phyloP scores from a whole-genome alignment of 768 basidiomycete species.

The Leccinellum luteum region DNA sequence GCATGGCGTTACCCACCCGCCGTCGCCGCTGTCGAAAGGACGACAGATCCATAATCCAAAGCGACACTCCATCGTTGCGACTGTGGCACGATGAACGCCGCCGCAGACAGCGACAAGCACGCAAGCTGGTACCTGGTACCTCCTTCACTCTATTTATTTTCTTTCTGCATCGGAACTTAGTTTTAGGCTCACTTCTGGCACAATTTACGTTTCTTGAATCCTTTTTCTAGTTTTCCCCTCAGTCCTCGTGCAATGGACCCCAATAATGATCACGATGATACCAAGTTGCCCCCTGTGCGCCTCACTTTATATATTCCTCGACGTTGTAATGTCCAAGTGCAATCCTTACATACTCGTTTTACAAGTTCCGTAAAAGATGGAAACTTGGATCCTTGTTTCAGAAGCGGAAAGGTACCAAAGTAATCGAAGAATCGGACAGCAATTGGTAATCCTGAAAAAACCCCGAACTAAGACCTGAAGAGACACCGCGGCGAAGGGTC shows the following conservation, averaged over 20 bases:
- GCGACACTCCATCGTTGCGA: conserved; percentile 23
- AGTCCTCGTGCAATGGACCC: conserved; percentile 17
- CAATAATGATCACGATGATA: conserved; percentile 13
- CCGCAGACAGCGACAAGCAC: conserved; percentile 15
- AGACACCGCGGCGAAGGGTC: conserved; percentile 29
- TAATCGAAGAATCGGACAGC: conserved; percentile 14
- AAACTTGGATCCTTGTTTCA: conserved; percentile 14
- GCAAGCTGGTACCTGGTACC: conserved; percentile 1
- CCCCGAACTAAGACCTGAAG: conserved; percentile 12
- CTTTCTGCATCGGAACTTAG: conserved; percentile 6
- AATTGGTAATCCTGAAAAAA: conserved; percentile 21
- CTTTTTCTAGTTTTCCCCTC: background rate
- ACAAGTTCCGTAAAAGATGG: conserved; percentile 4
- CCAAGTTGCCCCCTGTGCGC: conserved; percentile 6
- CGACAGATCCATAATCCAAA: conserved; percentile 27
- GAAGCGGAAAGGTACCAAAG: conserved; percentile 11
- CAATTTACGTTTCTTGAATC: conserved; percentile 12
- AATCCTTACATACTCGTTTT: conserved; percentile 8
- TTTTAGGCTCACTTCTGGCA: conserved; percentile 1
- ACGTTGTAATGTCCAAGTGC: conserved; percentile 19
- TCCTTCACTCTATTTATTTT: background rate
- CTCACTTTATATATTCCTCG: background rate
- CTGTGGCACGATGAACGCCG: conserved; percentile 27
- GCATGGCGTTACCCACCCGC: conserved; percentile 17
- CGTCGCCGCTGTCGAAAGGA: conserved; percentile 28